Conservation (phyloP, 1,139 yeast genomes). For the Suhomyces kunorum region DNA sequence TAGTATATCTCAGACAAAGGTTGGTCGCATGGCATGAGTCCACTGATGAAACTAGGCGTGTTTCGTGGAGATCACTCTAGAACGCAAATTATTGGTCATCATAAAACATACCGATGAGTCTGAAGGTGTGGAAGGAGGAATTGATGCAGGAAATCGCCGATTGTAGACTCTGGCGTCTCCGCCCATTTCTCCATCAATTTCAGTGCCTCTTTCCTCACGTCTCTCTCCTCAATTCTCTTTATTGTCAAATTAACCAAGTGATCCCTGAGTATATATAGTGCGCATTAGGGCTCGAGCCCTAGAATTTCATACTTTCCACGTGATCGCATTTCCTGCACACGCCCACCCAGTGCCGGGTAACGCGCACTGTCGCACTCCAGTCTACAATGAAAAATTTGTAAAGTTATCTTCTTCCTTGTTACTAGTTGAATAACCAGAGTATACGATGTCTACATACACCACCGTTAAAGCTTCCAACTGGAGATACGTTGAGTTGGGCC, state of each 20-base stretch:
- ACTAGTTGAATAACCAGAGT: conserved; percentile 15
- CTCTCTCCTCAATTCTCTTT: too few relatives aligned
- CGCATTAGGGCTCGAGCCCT: conserved; percentile 13
- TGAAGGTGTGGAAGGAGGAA: too few relatives aligned
- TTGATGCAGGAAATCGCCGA: too few relatives aligned
- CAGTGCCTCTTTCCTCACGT: too few relatives aligned
- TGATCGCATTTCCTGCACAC: conserved; percentile 6
- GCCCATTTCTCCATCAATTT: too few relatives aligned
- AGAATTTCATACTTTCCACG: not conserved
- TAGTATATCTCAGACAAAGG: conserved; percentile 21
- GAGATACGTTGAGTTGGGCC: conserved; percentile 99
- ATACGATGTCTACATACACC: conserved; percentile 47
- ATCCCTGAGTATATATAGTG: conserved; percentile 1
- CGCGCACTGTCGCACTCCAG: conserved; percentile 8
- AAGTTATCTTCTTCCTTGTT: conserved; percentile 11
- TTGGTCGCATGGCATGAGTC: conserved; percentile 47
- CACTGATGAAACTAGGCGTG: conserved; percentile 53
- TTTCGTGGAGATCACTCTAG: conserved; percentile 44
- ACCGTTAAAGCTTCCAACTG: conserved; percentile 96
- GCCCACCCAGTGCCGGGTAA: conserved; percentile 10
- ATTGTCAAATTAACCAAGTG: too few relatives aligned
- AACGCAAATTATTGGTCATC: conserved; percentile 58
- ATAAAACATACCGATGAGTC: conserved; percentile 22
- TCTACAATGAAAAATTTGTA: conserved; percentile 13
- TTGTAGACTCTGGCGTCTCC: too few relatives aligned